These are phyloP conservation scores for Claviceps spartinae DNA, from an alignment of 2,329 filamentous ascomycete genomes.

Conservation along the genomic window DNA sequence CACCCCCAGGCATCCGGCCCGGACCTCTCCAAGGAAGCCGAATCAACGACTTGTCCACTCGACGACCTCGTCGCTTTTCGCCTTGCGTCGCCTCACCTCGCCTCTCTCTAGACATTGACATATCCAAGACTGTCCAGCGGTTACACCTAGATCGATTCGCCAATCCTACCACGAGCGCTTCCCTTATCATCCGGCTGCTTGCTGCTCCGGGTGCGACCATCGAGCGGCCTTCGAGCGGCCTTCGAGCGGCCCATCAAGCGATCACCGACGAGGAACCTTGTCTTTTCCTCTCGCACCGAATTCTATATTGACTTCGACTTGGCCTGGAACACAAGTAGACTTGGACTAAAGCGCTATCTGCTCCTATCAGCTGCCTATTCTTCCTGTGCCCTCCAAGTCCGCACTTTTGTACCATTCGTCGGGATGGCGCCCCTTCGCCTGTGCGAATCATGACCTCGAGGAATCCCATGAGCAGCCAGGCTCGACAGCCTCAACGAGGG, in stretches of 20 bases:
- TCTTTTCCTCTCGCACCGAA: neutral
- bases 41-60: neutral
- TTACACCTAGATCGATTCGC: neutral
- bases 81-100: neutral
- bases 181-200: neutral
- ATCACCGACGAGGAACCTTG: neutral
- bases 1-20: neutral
- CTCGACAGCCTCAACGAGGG: constrained; percentile 45
- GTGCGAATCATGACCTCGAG: constrained; percentile 44
- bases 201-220: neutral
- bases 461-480: constrained; percentile 44
- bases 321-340: neutral
- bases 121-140: neutral
- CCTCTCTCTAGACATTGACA: neutral
- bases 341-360: neutral
- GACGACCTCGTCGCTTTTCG: neutral
- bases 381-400: neutral
- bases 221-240: too few relatives aligned
- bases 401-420: constrained; percentile 8
- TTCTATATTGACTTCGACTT: neutral
- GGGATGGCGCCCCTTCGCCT: constrained; percentile 30
- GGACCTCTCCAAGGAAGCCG: neutral
- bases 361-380: neutral
- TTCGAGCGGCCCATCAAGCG: neutral
- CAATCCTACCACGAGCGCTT: neutral